These are phyloP conservation scores for Beauveria varroae DNA, from an alignment of 2,329 filamentous ascomycete species.

Conservation along the genomic window DNA sequence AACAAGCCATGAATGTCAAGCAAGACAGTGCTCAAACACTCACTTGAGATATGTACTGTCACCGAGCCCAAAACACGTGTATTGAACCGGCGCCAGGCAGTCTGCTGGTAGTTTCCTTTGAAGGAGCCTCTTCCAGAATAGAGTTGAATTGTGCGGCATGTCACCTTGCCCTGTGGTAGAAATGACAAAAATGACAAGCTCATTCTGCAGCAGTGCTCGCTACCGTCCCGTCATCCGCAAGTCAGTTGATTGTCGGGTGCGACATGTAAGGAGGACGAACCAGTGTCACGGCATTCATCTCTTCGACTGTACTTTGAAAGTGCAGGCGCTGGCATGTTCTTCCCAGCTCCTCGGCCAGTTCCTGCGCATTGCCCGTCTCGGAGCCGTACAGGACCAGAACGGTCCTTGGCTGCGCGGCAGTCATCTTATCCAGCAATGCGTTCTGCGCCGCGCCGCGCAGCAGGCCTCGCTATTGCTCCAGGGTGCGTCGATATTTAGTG, in stretches of 20 bases:
- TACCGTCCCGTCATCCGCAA: constrained; percentile 18
- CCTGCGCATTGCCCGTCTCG: constrained; percentile 90
- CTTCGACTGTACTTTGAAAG: constrained; percentile 67
- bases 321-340: constrained; percentile 67
- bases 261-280: constrained; percentile 41
- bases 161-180: constrained; percentile 96
- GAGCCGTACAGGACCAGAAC: constrained; percentile 81
- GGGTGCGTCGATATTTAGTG: not conserved
- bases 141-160: constrained; percentile 72
- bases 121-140: constrained; percentile 80
- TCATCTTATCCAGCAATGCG: not conserved
- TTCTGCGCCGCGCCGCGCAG: not conserved
- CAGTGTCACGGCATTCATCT: constrained; percentile 68
- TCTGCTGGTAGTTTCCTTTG: constrained; percentile 67
- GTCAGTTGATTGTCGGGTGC: not conserved
- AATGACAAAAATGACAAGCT: constrained; percentile 68
- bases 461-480: not conserved
- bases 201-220: constrained; percentile 43
- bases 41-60: constrained; percentile 93
- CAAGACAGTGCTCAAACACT: constrained; percentile 18
- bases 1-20: too few species aligned
- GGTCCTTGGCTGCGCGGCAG: constrained; percentile 25
- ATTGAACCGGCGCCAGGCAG: constrained; percentile 61
- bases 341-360: constrained; percentile 80
- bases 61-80: constrained; percentile 83